Evolutionary conservation across 345 rosid species (phyloP).

Genomic region (Bruguiera gymnorhiza): DNA sequence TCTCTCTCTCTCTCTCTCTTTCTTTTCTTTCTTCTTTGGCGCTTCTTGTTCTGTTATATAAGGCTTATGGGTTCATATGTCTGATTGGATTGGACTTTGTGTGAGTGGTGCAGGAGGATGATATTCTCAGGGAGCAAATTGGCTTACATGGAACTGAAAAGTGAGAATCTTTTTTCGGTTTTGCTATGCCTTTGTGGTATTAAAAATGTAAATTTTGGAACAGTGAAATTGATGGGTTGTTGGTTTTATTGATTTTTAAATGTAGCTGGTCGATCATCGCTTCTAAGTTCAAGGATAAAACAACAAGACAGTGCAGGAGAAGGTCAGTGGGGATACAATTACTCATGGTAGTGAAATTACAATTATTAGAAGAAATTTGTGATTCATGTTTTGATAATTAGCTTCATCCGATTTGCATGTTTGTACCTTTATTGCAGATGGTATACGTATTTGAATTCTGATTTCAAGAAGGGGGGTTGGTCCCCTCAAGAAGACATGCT

Average conservation of each 20-base stretch:
- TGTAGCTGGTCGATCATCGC: constrained; percentile 93
- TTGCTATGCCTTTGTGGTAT: background rate
- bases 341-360: background rate
- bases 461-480: constrained; percentile 99
- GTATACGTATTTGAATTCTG: constrained; percentile 94
- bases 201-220: background rate
- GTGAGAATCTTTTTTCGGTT: constrained; percentile 33
- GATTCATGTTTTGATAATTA: background rate
- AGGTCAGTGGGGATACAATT: constrained; percentile 46
- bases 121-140: constrained; percentile 77
- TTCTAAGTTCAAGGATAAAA: constrained; percentile 83
- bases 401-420: constrained; percentile 20
- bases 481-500: constrained; percentile 95
- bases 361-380: constrained; percentile 1
- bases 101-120: constrained; percentile 71
- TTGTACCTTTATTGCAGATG: constrained; percentile 51
- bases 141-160: constrained; percentile 76
- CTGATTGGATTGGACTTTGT: constrained; percentile 26
- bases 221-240: too few species aligned
- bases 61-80: background rate
- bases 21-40: background rate
- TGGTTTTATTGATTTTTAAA: constrained; percentile 14
- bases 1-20: background rate
- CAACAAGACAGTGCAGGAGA: constrained; percentile 95
- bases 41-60: constrained; percentile 5